A percentile compares a stretch with the other conserved stretches of the same genome.
Evolutionary conservation across 2,329 filamentous ascomycete species (phyloP).

Genomic region (Ceratocystis lukuohia): DNA sequence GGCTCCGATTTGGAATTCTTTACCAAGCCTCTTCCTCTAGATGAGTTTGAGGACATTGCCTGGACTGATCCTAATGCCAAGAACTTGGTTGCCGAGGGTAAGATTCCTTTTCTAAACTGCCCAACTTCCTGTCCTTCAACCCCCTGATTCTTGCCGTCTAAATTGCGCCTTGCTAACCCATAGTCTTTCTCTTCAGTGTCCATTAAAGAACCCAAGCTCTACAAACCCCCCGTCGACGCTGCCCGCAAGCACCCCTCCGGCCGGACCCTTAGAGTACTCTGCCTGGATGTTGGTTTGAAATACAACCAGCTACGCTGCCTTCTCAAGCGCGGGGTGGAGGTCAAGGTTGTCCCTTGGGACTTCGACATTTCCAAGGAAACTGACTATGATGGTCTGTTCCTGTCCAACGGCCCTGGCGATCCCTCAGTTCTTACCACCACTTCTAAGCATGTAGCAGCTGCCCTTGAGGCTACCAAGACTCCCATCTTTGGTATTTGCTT

Average conservation of each 20-base stretch:
- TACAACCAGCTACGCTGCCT: conserved; percentile 96
- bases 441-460: conserved; percentile 62
- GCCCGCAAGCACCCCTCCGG: conserved; percentile 80
- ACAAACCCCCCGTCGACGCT: conserved; percentile 56
- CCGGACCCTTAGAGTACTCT: conserved; percentile 72
- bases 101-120: conserved; percentile 28
- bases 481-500: conserved; percentile 95
- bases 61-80: conserved; percentile 87
- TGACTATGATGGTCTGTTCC: conserved; percentile 90
- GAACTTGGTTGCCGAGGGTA: conserved; percentile 90
- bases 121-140: not conserved
- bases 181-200: conserved; percentile 53
- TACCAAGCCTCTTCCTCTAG: conserved; percentile 25
- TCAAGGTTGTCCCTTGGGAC: conserved; percentile 90
- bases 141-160: not conserved
- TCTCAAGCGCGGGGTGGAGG: conserved; percentile 79
- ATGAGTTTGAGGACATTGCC: conserved; percentile 61
- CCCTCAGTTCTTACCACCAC: conserved; percentile 72
- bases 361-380: conserved; percentile 71
- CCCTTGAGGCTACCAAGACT: conserved; percentile 64
- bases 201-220: conserved; percentile 72
- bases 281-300: conserved; percentile 94
- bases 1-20: conserved; percentile 16
- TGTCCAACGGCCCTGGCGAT: conserved; percentile 95
- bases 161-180: conserved; percentile 6